Evolutionary conservation across 2,329 filamentous ascomycete genomes (phyloP), one percentile per base, ranked within the genome.

Genomic region (Dactylellina drechsleri): DNA sequence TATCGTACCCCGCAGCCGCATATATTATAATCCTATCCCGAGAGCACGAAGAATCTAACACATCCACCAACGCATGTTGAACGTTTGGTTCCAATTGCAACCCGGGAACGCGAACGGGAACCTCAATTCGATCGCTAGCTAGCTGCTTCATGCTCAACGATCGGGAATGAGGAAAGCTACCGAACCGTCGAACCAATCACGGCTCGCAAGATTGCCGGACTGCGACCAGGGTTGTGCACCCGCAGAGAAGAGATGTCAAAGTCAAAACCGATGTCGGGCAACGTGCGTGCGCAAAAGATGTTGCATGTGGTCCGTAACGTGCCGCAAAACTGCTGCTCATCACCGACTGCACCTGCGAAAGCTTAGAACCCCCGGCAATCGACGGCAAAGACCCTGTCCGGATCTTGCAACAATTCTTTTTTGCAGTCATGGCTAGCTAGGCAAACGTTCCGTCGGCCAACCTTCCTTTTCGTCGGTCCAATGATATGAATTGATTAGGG

Each of bases 341-440:
- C 31, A 36, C 31, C 10, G 4, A 23, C 23, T 36, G 5, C 31
- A 10, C 31, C 6, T 2, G 2, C 1, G 6, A 36, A 36, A 8
- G 3, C 6, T 36, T 2, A 36, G 31, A 36, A 36, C 23, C 53
- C 56, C 68, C 68, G 68, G 68, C 68, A 74, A 74, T 74, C 68
- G 61, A 66, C 68, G 68, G 68, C 68, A 62, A 53, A 66, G 62
- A 73, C 68, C 68, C 68, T 73, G 67, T 72, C 45, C 5, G 13
- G 49, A 47, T 60, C 53, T 62, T 16, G 31, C 31, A 36, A 36
- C 31, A 10, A 36, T 36, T 36, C 1, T 7, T 36, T 36, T 36
- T 36, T 8, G 23, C 18, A 31, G 8, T 36, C 31, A 36, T 36
- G 31, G 6, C 23, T 65, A 58, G 57, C 65, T 68, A 68, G 66